Percentiles rank a stretch among this genome's conserved stretches.
These are phyloP conservation scores for Didymella arachidicola DNA, from an alignment of 2,329 filamentous ascomycete genomes.

Conservation along the genomic window DNA sequence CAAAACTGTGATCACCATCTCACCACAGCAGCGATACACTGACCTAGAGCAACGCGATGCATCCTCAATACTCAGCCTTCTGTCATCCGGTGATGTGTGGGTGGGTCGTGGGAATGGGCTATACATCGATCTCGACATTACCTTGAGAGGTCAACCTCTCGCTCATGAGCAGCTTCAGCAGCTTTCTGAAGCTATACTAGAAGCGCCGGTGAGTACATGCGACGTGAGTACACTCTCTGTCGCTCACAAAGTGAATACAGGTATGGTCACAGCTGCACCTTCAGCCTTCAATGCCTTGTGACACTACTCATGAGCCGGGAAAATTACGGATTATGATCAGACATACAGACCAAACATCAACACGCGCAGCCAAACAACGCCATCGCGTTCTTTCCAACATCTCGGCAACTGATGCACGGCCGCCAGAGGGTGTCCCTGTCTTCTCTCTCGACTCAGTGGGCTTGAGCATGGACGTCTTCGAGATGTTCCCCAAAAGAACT, in stretches of 20 bases:
- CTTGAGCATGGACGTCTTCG: slow-evolving; percentile 35
- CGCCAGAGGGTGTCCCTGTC: slow-evolving; percentile 39
- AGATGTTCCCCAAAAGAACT: slow-evolving; percentile 21
- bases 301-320: slow-evolving; percentile 1
- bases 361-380: slow-evolving; percentile 15
- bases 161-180: slow-evolving; percentile 26
- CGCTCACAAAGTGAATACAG: slow-evolving; percentile 24
- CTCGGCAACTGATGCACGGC: slow-evolving; percentile 37
- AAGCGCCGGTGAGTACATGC: slow-evolving; percentile 38
- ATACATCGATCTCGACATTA: slow-evolving; percentile 39
- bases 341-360: slow-evolving; percentile 4
- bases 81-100: slow-evolving; percentile 44
- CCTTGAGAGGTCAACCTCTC: slow-evolving; percentile 36
- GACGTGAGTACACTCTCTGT: neutral
- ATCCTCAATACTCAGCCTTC: slow-evolving; percentile 25
- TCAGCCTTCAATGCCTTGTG: slow-evolving; percentile 25
- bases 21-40: slow-evolving; percentile 36
- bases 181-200: slow-evolving; percentile 36
- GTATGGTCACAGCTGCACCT: slow-evolving; percentile 48
- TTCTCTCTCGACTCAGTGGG: slow-evolving; percentile 40
- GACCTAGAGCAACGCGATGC: slow-evolving; percentile 32
- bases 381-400: slow-evolving; percentile 38
- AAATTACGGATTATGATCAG: slow-evolving; percentile 10
- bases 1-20: slow-evolving; percentile 47
- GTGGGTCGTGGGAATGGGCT: slow-evolving; percentile 45